Conservation (phyloP, 78 protist species). For the Dictyostelium discoideum region DNA sequence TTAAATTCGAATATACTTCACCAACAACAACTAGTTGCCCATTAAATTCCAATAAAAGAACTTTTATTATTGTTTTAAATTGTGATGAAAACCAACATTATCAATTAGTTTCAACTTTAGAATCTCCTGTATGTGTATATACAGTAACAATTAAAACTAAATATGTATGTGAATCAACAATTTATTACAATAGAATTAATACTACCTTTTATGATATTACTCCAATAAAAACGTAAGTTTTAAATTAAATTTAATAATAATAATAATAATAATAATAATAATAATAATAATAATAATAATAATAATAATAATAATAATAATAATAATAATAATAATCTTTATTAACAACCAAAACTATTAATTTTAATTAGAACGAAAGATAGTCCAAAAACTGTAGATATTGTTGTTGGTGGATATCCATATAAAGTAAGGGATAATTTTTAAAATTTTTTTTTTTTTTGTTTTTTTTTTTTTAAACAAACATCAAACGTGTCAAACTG, state of each 20-base stretch:
- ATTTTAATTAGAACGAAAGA: too few relatives aligned
- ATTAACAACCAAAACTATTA: too few relatives aligned
- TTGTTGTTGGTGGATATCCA: too few relatives aligned
- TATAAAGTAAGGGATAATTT: too few relatives aligned
- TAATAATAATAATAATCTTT: too few relatives aligned
- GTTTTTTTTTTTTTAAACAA: too few relatives aligned
- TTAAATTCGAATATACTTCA: background rate
- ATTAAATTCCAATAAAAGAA: background rate
- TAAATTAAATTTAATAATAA: background rate
- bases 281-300: background rate
- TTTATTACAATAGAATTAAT: background rate
- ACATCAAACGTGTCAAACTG: too few relatives aligned
- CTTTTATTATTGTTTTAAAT: background rate
- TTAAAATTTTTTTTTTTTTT: too few relatives aligned
- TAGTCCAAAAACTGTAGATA: too few relatives aligned
- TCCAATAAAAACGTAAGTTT: background rate
- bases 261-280: background rate
- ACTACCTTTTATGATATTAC: background rate
- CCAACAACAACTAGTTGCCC: background rate
- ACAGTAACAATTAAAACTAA: background rate
- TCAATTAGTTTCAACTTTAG: background rate
- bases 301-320: background rate
- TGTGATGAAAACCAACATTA: background rate
- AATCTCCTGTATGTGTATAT: background rate
- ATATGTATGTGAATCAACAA: background rate